Evolutionary conservation across 176 grass and related monocot species (phyloP).

Genomic region (Triticum turgidum): DNA sequence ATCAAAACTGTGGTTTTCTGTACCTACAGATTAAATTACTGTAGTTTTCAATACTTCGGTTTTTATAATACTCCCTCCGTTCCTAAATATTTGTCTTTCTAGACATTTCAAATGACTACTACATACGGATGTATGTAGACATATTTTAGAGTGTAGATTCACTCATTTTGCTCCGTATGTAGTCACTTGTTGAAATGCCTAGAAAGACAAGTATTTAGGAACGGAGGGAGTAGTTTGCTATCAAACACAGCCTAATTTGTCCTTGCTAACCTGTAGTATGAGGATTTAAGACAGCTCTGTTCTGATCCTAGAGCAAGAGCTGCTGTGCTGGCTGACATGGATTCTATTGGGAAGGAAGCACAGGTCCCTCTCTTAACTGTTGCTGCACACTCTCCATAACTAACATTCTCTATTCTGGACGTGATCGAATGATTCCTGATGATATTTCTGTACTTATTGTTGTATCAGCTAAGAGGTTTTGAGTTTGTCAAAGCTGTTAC

Average conservation of each 20-base stretch:
- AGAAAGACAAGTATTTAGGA: too few species aligned
- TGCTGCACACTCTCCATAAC: conserved; percentile 1
- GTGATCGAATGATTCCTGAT: not conserved
- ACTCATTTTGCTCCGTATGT: too few species aligned
- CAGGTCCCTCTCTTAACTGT: conserved; percentile 46
- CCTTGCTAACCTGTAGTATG: conserved; percentile 49
- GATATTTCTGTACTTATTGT: not conserved
- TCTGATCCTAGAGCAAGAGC: conserved; percentile 61
- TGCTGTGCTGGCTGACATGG: conserved; percentile 89
- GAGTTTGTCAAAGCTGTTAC: conserved; percentile 84
- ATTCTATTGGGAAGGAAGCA: conserved; percentile 80
- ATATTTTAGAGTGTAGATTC: too few species aligned
- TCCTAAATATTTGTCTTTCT: too few species aligned
- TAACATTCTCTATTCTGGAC: not conserved
- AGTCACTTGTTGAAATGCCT: too few species aligned
- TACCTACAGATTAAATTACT: too few species aligned
- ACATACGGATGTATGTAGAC: too few species aligned
- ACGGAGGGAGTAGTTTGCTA: too few species aligned
- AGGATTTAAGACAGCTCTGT: conserved; percentile 65
- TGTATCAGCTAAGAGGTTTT: conserved; percentile 86
- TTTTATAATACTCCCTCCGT: too few species aligned
- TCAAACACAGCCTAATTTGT: not conserved
- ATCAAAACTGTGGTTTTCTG: too few species aligned
- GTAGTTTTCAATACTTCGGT: too few species aligned
- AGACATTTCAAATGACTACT: too few species aligned